Percentiles rank a stretch among this genome's conserved stretches.
These are phyloP conservation scores for Polygonum aviculare DNA, from an alignment of 148 eudicot species.

Conservation along the genomic window DNA sequence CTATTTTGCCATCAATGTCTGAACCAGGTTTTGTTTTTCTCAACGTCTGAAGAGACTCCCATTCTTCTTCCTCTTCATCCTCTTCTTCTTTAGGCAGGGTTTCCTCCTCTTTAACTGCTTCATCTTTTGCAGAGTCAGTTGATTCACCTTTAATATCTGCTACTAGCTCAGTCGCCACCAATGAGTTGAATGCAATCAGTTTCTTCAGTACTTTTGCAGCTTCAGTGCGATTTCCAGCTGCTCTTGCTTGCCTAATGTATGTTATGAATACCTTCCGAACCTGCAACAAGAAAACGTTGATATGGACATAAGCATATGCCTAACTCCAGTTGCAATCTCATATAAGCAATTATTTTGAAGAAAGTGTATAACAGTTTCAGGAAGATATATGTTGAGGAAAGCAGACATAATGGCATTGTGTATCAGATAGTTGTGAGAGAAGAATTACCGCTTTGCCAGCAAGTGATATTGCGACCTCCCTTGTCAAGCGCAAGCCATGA, in stretches of 20 bases:
- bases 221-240: constrained; percentile 52
- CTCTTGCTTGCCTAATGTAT: constrained; percentile 68
- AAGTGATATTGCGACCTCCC: constrained; percentile 86
- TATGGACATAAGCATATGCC: not conserved
- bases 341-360: not conserved
- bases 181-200: constrained; percentile 76
- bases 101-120: constrained; percentile 39
- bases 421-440: not conserved
- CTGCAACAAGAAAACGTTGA: constrained; percentile 26
- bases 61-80: constrained; percentile 43
- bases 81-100: constrained; percentile 34
- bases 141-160: constrained; percentile 84
- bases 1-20: constrained; percentile 28
- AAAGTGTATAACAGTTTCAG: not conserved
- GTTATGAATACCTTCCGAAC: constrained; percentile 63
- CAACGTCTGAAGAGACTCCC: constrained; percentile 75
- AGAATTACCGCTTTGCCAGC: constrained; percentile 88
- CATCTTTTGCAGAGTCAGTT: constrained; percentile 39
- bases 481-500: constrained; percentile 85
- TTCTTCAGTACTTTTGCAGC: constrained; percentile 66
- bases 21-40: constrained; percentile 42
- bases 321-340: not conserved
- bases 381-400: not conserved
- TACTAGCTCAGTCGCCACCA: constrained; percentile 73
- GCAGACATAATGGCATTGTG: not conserved